These are phyloP conservation scores for Cyamopsis tetragonoloba DNA, from an alignment of 306 rosid genomes.

Conservation along the genomic window DNA sequence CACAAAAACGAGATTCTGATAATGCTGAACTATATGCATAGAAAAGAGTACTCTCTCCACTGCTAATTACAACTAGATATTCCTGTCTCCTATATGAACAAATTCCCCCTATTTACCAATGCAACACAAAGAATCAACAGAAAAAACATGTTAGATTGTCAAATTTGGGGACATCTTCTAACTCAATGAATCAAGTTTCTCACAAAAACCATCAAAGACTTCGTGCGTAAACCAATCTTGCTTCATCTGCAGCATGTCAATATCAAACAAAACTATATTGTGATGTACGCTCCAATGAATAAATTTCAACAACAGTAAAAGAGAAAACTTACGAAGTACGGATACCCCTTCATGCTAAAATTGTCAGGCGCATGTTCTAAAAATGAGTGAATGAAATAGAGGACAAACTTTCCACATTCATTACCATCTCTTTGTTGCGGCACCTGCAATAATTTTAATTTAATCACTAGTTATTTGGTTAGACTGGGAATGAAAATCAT, in stretches of 20 bases:
- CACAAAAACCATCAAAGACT: conserved; percentile 43
- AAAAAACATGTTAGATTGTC: not conserved
- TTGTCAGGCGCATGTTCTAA: conserved; percentile 53
- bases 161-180: conserved; percentile 25
- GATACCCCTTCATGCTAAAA: conserved; percentile 51
- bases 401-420: conserved; percentile 76
- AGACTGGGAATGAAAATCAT: not conserved
- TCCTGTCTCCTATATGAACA: conserved; percentile 14
- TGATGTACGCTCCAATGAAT: not conserved
- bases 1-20: not conserved
- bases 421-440: conserved; percentile 71
- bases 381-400: conserved; percentile 65
- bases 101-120: not conserved
- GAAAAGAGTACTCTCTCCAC: not conserved
- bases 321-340: conserved; percentile 64
- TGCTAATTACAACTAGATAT: not conserved
- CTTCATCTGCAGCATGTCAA: conserved; percentile 60
- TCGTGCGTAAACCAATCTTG: conserved; percentile 56
- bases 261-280: conserved; percentile 18
- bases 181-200: conserved; percentile 25
- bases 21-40: not conserved
- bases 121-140: not conserved
- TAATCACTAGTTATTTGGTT: not conserved
- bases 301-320: not conserved
- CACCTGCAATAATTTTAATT: conserved; percentile 45